Evolutionary conservation across 345 rosid genomes (phyloP).

Genomic region (Nephelium lappaceum): DNA sequence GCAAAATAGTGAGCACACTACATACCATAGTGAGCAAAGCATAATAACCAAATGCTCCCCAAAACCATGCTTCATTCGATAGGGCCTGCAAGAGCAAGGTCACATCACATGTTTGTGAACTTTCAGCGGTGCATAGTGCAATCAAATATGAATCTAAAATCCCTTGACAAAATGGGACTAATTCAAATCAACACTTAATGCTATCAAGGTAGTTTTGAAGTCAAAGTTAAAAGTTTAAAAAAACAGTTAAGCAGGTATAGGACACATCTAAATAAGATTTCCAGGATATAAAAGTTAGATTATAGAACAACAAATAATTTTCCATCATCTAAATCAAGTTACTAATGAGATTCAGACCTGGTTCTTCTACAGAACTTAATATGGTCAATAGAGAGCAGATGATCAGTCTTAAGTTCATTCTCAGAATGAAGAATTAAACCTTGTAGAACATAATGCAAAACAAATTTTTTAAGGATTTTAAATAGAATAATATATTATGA

Average conservation of each 20-base stretch:
- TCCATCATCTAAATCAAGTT: slow-evolving; percentile 3
- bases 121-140: slow-evolving; percentile 1
- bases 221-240: background rate
- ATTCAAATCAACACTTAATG: background rate
- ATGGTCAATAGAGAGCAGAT: background rate
- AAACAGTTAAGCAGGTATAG: background rate
- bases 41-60: slow-evolving; percentile 97
- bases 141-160: background rate
- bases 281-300: background rate
- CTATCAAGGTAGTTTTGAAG: slow-evolving; percentile 9
- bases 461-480: background rate
- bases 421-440: background rate
- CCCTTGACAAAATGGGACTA: background rate
- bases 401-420: background rate
- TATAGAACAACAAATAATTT: background rate
- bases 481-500: background rate
- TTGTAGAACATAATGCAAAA: background rate
- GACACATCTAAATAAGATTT: background rate
- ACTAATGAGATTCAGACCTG: background rate
- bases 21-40: slow-evolving; percentile 74
- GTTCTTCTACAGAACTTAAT: background rate
- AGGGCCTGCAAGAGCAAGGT: slow-evolving; percentile 53
- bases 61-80: slow-evolving; percentile 84
- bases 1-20: slow-evolving; percentile 4
- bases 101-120: slow-evolving; percentile 24